These are phyloP conservation scores for Karstenula rhodostoma DNA, from an alignment of 2,329 filamentous ascomycete genomes.

Conservation along the genomic window DNA sequence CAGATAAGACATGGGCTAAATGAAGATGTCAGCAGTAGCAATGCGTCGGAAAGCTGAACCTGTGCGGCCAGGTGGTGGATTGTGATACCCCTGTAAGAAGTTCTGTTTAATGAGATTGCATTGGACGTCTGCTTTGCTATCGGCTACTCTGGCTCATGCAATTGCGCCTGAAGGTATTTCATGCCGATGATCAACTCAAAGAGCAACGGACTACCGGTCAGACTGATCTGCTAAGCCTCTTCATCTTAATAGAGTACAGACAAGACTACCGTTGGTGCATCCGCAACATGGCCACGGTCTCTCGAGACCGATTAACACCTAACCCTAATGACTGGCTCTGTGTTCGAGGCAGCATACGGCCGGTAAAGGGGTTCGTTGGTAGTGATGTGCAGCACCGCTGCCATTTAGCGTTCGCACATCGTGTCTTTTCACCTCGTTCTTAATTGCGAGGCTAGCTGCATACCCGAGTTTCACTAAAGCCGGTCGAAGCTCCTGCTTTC, in stretches of 20 bases:
- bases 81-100: constrained; percentile 9
- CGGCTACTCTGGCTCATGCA: not conserved
- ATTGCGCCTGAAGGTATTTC: not conserved
- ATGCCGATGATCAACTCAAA: not conserved
- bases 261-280: not conserved
- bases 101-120: not conserved
- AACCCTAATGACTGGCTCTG: no score
- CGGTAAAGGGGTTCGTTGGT: no score
- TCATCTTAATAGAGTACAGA: not conserved
- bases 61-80: not conserved
- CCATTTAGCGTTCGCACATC: no score
- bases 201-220: not conserved
- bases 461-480: not conserved
- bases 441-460: no score
- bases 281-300: no score
- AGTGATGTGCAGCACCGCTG: no score
- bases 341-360: no score
- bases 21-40: not conserved
- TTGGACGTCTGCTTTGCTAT: not conserved
- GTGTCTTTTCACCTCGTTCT: no score
- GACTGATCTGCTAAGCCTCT: not conserved
- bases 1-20: constrained; percentile 27
- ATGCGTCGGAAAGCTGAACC: not conserved
- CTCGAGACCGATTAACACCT: no score
- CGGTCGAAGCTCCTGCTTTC: not conserved